Evolutionary conservation across 1,284 basidiomycete species (phyloP).

Genomic region (Retiboletus fuscus): DNA sequence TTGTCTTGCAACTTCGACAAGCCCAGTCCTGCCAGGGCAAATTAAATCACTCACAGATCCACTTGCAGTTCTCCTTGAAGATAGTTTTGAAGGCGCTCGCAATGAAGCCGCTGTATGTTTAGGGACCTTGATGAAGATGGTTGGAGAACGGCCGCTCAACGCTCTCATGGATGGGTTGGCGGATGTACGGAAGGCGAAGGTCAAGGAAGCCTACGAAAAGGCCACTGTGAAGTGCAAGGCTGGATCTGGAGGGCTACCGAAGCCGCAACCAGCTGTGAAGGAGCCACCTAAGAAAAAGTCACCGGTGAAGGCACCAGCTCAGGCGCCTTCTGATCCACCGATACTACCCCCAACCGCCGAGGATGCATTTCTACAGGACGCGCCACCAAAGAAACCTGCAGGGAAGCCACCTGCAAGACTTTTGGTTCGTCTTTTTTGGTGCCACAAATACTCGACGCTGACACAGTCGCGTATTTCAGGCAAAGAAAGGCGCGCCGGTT

Average conservation of each 20-base stretch:
- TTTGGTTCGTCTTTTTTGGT: conserved; percentile 50
- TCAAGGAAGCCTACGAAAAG: conserved; percentile 93
- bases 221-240: conserved; percentile 88
- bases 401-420: conserved; percentile 66
- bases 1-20: conserved; percentile 78
- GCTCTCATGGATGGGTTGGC: conserved; percentile 89
- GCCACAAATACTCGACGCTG: conserved; percentile 16
- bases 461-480: conserved; percentile 47
- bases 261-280: conserved; percentile 54
- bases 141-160: conserved; percentile 93
- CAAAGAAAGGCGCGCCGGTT: conserved; percentile 64
- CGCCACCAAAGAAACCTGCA: conserved; percentile 57
- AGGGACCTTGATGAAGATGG: conserved; percentile 96
- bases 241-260: conserved; percentile 63
- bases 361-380: conserved; percentile 47
- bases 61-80: conserved; percentile 84
- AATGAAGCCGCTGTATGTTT: conserved; percentile 90
- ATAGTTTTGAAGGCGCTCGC: conserved; percentile 91
- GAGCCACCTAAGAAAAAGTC: conserved; percentile 61
- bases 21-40: conserved; percentile 79
- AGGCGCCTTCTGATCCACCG: conserved; percentile 40
- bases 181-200: conserved; percentile 92
- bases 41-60: conserved; percentile 88
- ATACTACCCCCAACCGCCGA: conserved; percentile 33
- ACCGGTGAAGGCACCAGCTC: conserved; percentile 44